Evolutionary conservation across 2,329 filamentous ascomycete genomes (phyloP), one percentile per base, ranked within the genome.

Genomic region (Epichloe sylvatica): DNA sequence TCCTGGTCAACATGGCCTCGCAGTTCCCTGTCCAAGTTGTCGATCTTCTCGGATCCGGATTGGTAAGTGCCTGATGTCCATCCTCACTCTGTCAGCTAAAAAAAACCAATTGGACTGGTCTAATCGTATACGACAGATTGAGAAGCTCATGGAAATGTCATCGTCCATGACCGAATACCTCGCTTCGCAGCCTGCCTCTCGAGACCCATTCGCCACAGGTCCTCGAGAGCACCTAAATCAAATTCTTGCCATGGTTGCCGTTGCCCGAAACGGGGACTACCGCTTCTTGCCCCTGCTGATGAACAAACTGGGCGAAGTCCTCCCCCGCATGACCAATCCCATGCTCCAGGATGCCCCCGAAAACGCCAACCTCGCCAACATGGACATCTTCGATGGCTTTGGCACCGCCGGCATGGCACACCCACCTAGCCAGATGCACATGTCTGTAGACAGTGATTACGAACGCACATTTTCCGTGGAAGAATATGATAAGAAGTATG

Each of bases 111-210:
- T 34, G 2, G 33, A 36, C 42, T 9, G 12, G 23, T 7, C 42
- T 48, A 40, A 49, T 35, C 23, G 3, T 33, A 25, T 4, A 2
- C 12, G 30, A 0, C 56, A 83, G 78, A 80, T 92, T 52, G 86
- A 90, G 61, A 91, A 91, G 62, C 68, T 94, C 12, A 78, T 92
- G 57, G 84, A 90, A 56, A 77, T 90, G 36, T 80, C 85, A 12
- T 84, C 77, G 62, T 80, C 81, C 15, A 71, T 92, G 53, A 83
- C 77, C 7, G 84, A 91, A 54, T 81, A 86, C 36, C 78, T 94
- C 49, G 75, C 81, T 8, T 72, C 81, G 46, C 78, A 81, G 46
- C 77, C 79, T 1, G 67, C 77, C 0, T 74, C 78, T 3, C 70
- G 77, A 2, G 74, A 78, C 38, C 76, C 78, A 1, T 88, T 86